Conservation (phyloP, 352 stramenopile species). For the Phytophthora idaei region DNA sequence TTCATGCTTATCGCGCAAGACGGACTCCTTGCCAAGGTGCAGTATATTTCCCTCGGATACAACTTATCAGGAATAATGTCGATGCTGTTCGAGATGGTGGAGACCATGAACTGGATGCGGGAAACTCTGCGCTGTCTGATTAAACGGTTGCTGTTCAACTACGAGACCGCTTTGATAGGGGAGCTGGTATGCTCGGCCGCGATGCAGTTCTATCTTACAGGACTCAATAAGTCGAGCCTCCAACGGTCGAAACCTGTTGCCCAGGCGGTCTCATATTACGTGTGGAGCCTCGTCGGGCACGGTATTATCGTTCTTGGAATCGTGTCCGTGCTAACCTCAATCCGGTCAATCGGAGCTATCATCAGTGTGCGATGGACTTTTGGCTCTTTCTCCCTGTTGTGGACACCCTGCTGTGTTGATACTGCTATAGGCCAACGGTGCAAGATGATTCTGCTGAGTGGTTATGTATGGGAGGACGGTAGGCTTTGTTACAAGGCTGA, state of each 20-base stretch:
- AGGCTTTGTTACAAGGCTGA: constrained; percentile 29
- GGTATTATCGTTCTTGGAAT: constrained; percentile 35
- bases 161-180: constrained; percentile 34
- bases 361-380: constrained; percentile 15
- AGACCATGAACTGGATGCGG: constrained; percentile 32
- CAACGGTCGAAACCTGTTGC: constrained; percentile 14
- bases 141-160: constrained; percentile 38
- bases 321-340: constrained; percentile 24
- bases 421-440: constrained; percentile 14
- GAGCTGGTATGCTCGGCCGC: constrained; percentile 23
- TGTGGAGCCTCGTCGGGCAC: constrained; percentile 34
- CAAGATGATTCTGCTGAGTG: constrained; percentile 32
- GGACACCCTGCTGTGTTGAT: constrained; percentile 25
- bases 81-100: constrained; percentile 36
- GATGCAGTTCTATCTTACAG: constrained; percentile 36
- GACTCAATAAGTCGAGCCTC: constrained; percentile 34
- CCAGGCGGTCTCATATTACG: constrained; percentile 33
- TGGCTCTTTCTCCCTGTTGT: constrained; percentile 9
- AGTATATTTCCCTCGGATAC: constrained; percentile 42
- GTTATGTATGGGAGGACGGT: constrained; percentile 32
- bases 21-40: constrained; percentile 35
- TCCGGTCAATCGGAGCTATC: constrained; percentile 28
- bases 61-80: constrained; percentile 35
- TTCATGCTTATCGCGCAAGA: constrained; percentile 42
- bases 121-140: constrained; percentile 26